Percentiles rank a stretch among this genome's conserved stretches.
phyloP scores from a whole-genome alignment of 371 early-diverging fungal genomes.

The Rhizopus stolonifer region DNA sequence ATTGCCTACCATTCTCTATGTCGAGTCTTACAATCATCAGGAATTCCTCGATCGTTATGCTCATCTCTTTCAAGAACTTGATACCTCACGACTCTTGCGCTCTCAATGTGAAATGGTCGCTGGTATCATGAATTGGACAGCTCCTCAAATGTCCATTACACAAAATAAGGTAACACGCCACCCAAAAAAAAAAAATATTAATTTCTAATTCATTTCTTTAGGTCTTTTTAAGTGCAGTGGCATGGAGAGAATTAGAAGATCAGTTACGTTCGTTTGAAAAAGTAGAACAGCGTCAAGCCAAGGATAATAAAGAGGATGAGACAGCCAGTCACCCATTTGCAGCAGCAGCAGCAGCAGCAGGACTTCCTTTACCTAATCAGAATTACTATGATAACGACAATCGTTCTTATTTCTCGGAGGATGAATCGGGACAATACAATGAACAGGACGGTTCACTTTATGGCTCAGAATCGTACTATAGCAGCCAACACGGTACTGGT shows the following conservation, averaged over 20 bases:
- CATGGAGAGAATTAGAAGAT: slow-evolving; percentile 75
- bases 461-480: slow-evolving; percentile 29
- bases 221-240: slow-evolving; percentile 71
- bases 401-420: slow-evolving; percentile 70
- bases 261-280: slow-evolving; percentile 53
- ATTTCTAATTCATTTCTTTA: slow-evolving; percentile 16
- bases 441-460: slow-evolving; percentile 26
- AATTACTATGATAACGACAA: slow-evolving; percentile 48
- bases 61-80: slow-evolving; percentile 41
- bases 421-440: slow-evolving; percentile 43
- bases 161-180: slow-evolving; percentile 43
- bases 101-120: slow-evolving; percentile 60
- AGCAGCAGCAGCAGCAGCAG: slow-evolving; percentile 33
- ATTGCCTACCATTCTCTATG: slow-evolving; percentile 51
- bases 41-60: slow-evolving; percentile 74
- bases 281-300: slow-evolving; percentile 42
- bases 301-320: slow-evolving; percentile 9
- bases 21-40: slow-evolving; percentile 56
- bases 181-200: background rate
- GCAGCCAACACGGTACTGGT: slow-evolving; percentile 7
- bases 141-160: slow-evolving; percentile 70
- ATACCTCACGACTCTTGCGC: slow-evolving; percentile 40
- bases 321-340: slow-evolving; percentile 23
- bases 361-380: slow-evolving; percentile 32
- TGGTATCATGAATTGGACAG: slow-evolving; percentile 65